Evolutionary conservation across 2,329 filamentous ascomycete species (phyloP).

Genomic region (Claviceps purpurea): DNA sequence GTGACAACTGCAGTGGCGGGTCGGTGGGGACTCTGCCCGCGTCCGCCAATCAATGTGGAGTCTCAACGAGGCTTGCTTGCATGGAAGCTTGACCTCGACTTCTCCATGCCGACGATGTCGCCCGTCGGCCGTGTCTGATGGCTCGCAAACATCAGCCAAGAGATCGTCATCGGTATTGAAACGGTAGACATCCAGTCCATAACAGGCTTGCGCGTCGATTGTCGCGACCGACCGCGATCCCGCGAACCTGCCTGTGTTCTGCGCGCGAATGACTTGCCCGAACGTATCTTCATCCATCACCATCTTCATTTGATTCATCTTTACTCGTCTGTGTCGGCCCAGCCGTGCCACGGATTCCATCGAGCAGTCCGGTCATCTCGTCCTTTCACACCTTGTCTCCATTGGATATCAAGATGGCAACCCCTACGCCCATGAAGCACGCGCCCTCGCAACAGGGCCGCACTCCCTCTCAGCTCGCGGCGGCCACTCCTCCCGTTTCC

Average conservation of each 20-base stretch:
- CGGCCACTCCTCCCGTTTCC: conserved; percentile 51
- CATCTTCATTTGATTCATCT: too few relatives aligned
- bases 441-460: conserved; percentile 27
- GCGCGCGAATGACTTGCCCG: too few relatives aligned
- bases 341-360: too few relatives aligned
- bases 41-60: not conserved
- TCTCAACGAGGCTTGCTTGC: not conserved
- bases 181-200: not conserved
- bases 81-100: not conserved
- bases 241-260: too few relatives aligned
- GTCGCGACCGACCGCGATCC: not conserved
- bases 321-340: too few relatives aligned
- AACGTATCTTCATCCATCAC: too few relatives aligned
- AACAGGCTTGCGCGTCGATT: not conserved
- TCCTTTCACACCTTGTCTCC: too few relatives aligned
- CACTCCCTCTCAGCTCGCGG: conserved; percentile 38
- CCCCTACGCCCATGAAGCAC: conserved; percentile 37
- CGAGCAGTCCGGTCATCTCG: too few relatives aligned
- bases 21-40: not conserved
- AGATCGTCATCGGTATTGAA: not conserved
- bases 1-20: not conserved
- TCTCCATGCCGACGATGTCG: not conserved
- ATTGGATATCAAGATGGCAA: conserved; percentile 25
- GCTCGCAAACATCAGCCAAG: not conserved
- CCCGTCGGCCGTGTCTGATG: not conserved